Evolutionary conservation across 75 land plant species (phyloP), one percentile per base, ranked within the genome.

Genomic region (Adiantum capillusveneris): DNA sequence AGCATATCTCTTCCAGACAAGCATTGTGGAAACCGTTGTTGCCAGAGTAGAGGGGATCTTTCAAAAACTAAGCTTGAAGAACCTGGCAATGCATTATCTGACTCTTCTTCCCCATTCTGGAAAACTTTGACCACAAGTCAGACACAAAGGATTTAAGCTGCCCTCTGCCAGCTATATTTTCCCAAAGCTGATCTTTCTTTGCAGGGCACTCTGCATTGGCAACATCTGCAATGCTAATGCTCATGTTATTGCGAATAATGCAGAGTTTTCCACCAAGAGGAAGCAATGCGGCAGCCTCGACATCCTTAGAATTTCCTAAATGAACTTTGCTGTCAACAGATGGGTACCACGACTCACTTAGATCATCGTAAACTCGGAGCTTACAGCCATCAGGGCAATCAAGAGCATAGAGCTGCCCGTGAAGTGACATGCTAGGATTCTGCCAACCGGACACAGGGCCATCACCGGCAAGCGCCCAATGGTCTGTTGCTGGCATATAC

Each of bases 41-140:
- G 37, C n/a, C n/a, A n/a, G n/a, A n/a, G n/a, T n/a, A n/a, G 9
- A 34, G 37, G 7, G 3, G 7, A 34, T 34, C 37, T 34, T 9
- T 9, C 3, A 34, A 34, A 5, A 3, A 34, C 17, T 46, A 53
- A 6, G 90, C 90, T 78, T 82, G 86, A 65, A 88, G 86, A 43
- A 88, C 86, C 59, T 88, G 94, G 64, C 94, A 88, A 64, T 88
- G 94, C 46, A 88, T 74, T 54, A 88, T 88, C 62, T 88, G 86
- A 53, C 83, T 82, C 50, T 85, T 82, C 62, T 75, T 66, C 41
- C 90, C 68, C 68, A 58, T 80, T 54, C 85, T 61, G 17, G 90
- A 77, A 67, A 88, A 64, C 58, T 73, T 88, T 28, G 94, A 88
- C 94, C 81, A 85, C 11, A 88, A 66, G 56, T 82, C 87, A 27